A percentile compares a stretch with the other conserved stretches of the same genome.
phyloP scores from a whole-genome alignment of 805 yeast genomes.

The Myxozyma mucilagina region DNA sequence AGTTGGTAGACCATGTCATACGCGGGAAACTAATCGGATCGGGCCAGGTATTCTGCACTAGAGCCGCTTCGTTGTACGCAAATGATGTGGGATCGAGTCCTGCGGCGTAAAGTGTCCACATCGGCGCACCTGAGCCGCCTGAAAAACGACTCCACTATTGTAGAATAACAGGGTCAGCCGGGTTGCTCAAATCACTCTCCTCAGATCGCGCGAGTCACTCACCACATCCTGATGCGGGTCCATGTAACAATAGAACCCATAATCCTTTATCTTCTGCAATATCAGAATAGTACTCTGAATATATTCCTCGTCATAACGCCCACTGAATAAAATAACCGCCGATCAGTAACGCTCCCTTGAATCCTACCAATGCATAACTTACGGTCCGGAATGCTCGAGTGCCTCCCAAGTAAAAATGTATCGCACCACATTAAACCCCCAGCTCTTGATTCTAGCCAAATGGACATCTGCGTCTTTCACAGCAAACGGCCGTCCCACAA shows the following conservation, averaged over 20 bases:
- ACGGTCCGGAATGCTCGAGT: slow-evolving; percentile 81
- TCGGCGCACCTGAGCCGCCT: slow-evolving; percentile 93
- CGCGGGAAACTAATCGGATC: slow-evolving; percentile 59
- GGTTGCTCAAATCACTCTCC: neutral
- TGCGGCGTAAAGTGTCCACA: slow-evolving; percentile 89
- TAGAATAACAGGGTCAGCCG: too few relatives aligned
- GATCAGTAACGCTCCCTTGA: neutral
- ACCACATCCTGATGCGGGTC: slow-evolving; percentile 89
- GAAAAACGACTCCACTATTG: slow-evolving; percentile 72
- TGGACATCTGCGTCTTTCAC: slow-evolving; percentile 70
- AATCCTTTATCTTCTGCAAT: slow-evolving; percentile 54
- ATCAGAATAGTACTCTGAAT: slow-evolving; percentile 67
- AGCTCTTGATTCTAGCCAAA: slow-evolving; percentile 64
- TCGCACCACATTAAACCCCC: slow-evolving; percentile 81
- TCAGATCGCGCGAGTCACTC: slow-evolving; percentile 6
- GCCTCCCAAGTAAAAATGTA: slow-evolving; percentile 90
- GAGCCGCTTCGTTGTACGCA: slow-evolving; percentile 71
- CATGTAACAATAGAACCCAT: slow-evolving; percentile 73
- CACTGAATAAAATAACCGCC: slow-evolving; percentile 38
- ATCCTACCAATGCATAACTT: neutral
- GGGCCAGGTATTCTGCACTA: slow-evolving; percentile 62
- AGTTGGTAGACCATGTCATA: slow-evolving; percentile 93
- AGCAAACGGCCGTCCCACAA: slow-evolving; percentile 80
- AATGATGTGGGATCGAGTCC: slow-evolving; percentile 82
- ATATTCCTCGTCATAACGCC: slow-evolving; percentile 72